Evolutionary conservation across 805 yeast genomes (phyloP).

Genomic region (Ogataea paraovalis): DNA sequence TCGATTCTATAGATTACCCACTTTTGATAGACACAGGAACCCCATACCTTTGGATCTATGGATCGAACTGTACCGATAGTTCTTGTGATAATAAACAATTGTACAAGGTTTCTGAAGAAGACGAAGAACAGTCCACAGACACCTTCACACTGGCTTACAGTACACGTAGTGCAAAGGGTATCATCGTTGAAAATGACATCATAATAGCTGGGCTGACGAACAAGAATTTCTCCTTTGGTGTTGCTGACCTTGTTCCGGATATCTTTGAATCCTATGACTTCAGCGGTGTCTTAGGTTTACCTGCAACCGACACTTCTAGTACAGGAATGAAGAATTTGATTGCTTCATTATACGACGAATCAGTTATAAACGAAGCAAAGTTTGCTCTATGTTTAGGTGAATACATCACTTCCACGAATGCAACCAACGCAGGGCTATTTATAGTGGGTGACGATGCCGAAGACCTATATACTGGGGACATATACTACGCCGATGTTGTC

Average conservation of each 20-base stretch:
- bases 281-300: constrained; percentile 59
- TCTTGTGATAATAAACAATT: constrained; percentile 37
- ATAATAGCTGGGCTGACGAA: constrained; percentile 35
- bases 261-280: constrained; percentile 49
- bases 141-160: constrained; percentile 50
- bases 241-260: constrained; percentile 48
- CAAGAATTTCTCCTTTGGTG: constrained; percentile 46
- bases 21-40: constrained; percentile 64
- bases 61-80: constrained; percentile 41
- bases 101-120: constrained; percentile 21
- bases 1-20: constrained; percentile 41
- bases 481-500: constrained; percentile 38
- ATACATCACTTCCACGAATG: constrained; percentile 15
- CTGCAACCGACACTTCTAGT: constrained; percentile 38
- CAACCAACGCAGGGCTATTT: constrained; percentile 38
- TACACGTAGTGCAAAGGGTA: constrained; percentile 51
- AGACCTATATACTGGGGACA: constrained; percentile 37
- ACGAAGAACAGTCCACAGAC: constrained; percentile 18
- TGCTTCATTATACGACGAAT: constrained; percentile 33
- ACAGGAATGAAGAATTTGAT: constrained; percentile 37
- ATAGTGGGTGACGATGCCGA: constrained; percentile 39
- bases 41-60: constrained; percentile 61
- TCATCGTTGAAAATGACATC: constrained; percentile 37
- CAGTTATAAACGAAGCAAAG: constrained; percentile 33
- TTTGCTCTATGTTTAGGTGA: constrained; percentile 46